Evolutionary conservation across 371 early-diverging fungal genomes (phyloP).

Genomic region (Batkoa obscura): DNA sequence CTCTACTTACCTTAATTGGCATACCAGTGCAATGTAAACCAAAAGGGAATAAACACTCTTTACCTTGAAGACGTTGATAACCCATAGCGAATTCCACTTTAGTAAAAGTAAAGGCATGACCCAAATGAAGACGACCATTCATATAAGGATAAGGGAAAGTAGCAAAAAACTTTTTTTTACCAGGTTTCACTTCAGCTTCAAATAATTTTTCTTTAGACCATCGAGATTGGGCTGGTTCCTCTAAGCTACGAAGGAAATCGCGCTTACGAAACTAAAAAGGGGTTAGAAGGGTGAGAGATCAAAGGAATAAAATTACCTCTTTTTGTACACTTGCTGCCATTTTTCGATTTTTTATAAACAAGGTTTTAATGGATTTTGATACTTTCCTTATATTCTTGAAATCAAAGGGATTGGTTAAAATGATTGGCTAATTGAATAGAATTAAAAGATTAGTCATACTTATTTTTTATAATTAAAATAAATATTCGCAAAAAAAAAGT

Average conservation of each 20-base stretch:
- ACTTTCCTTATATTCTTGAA: no score
- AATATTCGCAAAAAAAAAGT: no score
- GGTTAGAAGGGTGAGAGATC: no score
- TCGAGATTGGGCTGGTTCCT: conserved; percentile 47
- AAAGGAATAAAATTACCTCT: no score
- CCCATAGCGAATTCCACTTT: conserved; percentile 95
- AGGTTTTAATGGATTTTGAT: no score
- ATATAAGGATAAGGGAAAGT: conserved; percentile 99
- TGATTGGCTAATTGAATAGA: no score
- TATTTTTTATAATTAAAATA: no score
- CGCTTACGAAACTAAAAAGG: conserved; percentile 32
- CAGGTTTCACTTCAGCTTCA: conserved; percentile 16
- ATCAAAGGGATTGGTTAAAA: no score
- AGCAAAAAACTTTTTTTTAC: conserved; percentile 57
- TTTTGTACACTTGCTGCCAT: no score
- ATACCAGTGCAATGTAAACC: conserved; percentile 99
- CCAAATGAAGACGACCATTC: conserved; percentile 98
- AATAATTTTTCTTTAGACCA: conserved; percentile 61
- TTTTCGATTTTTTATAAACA: no score
- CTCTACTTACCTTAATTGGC: conserved; percentile 87
- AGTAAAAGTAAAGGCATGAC: conserved; percentile 95
- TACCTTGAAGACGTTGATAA: conserved; percentile 89
- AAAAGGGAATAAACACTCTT: conserved; percentile 91
- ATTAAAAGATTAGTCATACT: no score
- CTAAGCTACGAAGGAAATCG: conserved; percentile 60